A percentile compares a stretch with the other conserved stretches of the same genome.
These are phyloP conservation scores for Colletotrichum camelliae DNA, from an alignment of 2,329 filamentous ascomycete species.

Conservation along the genomic window DNA sequence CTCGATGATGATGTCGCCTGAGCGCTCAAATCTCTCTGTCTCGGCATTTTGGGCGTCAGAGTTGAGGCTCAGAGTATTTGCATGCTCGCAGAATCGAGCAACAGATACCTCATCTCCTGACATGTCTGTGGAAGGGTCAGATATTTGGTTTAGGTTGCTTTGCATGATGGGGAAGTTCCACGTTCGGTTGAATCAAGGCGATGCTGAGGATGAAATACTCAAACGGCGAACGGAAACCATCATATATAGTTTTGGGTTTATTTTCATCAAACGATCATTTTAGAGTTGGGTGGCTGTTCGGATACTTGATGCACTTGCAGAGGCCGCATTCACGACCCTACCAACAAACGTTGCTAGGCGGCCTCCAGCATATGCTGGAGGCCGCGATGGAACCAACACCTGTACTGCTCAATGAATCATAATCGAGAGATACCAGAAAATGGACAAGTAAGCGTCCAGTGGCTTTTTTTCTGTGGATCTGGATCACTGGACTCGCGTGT, in stretches of 20 bases:
- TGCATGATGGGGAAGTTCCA: not conserved
- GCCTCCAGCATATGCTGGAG: not conserved
- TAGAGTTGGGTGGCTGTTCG: not conserved
- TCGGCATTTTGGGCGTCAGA: not conserved
- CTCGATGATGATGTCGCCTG: not conserved
- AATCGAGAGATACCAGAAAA: not conserved
- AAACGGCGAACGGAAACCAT: not conserved
- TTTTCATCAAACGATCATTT: not conserved
- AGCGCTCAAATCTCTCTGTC: not conserved
- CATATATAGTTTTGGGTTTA: not conserved
- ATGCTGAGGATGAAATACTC: not conserved
- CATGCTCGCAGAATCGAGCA: not conserved
- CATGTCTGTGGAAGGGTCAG: fast-evolving
- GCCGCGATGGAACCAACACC: not conserved
- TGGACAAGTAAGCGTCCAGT: fast-evolving
- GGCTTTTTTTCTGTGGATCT: not conserved
- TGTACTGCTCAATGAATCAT: not conserved
- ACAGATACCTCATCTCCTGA: fast-evolving
- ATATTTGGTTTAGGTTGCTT: not conserved
- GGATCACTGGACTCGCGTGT: not conserved
- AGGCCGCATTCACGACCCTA: not conserved
- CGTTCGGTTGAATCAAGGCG: not conserved
- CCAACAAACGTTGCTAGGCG: not conserved
- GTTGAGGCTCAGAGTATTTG: not conserved
- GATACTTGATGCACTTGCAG: not conserved